Base-by-base conservation (phyloP, 371 early-diverging fungal genomes). In the Lichtheimia hyalospora region DNA sequence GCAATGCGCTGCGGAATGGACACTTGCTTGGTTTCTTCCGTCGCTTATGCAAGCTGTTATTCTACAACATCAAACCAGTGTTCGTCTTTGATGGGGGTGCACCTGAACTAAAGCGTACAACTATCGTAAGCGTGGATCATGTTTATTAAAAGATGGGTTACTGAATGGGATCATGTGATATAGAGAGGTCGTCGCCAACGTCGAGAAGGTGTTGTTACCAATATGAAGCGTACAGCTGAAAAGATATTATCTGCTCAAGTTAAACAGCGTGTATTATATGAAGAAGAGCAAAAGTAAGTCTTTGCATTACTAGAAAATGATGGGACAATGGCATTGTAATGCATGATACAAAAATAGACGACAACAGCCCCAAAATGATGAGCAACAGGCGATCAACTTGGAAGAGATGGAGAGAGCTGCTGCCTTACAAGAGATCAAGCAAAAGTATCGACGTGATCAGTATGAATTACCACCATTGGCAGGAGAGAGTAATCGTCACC, bases 1-100 rank as follows among this genome's bases (percentile, higher is more conserved):
- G 96, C 12, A 85, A 93, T 61, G 83, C 87, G 14, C 58, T 96
- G 41, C 75, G 75, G 18, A 91, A 93, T 66, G 93, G 93, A 0
- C 96, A 96, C 64, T 72, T 97, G 13, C 67, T 93, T n/a, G 97
- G 98, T 2, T 97, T 97, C 81, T 92, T 94, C 64, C 84, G 94
- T 15, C 82, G 99, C 53, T 87, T 99, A 20, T 92, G 95, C 70
- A 98, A 98, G 75, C 77, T 99, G 1, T 70, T 99, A 18, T 95
- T 89, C 70, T 92, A 88, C 71, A 90, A 92, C 16, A 90, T 99
- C 43, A 86, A 84, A 53, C 99, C 98, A 3, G 86, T 99, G 2
- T 96, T 97, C 86, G 94, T 97, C 14, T 97, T 95, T 83, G 98
- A 97, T 77, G 97, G 98, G 5, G 89, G 84, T 4, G 87, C 92